Conservation (phyloP, 2,329 filamentous ascomycete genomes). For the Fusarium scirpi region DNA sequence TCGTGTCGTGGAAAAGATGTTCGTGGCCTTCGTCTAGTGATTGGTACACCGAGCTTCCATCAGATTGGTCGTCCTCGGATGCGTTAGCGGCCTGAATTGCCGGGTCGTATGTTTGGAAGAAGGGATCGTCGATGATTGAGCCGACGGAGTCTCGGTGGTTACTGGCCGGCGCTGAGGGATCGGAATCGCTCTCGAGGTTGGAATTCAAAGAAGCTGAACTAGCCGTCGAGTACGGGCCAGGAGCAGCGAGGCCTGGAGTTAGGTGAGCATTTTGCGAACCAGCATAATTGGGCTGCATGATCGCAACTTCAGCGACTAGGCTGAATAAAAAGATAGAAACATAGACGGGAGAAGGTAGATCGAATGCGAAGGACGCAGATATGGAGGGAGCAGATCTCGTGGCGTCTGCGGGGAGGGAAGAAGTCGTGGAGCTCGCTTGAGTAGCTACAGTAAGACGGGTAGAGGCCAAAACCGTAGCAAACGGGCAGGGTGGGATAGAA, state of each 20-base stretch:
- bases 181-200: conserved; percentile 40
- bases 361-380: conserved; percentile 26
- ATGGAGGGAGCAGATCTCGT: conserved; percentile 37
- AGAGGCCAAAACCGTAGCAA: conserved; percentile 18
- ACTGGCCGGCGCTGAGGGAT: conserved; percentile 30
- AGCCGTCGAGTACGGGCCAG: conserved; percentile 27
- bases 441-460: conserved; percentile 10
- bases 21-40: conserved; percentile 49
- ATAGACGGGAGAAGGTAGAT: conserved; percentile 36
- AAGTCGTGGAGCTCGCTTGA: conserved; percentile 35
- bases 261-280: conserved; percentile 45
- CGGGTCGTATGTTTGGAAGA: conserved; percentile 62
- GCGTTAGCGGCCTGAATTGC: conserved; percentile 45
- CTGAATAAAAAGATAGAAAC: conserved; percentile 40
- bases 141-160: conserved; percentile 61
- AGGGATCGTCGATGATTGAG: conserved; percentile 68
- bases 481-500: conserved; percentile 2
- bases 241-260: conserved; percentile 40
- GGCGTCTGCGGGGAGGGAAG: conserved; percentile 41
- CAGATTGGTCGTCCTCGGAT: conserved; percentile 41
- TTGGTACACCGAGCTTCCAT: conserved; percentile 46
- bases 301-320: conserved; percentile 49
- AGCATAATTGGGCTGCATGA: conserved; percentile 47
- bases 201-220: conserved; percentile 41
- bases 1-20: conserved; percentile 48